Evolutionary conservation across 2,329 filamentous ascomycete genomes (phyloP).

Genomic region (Myriangium duriaei): DNA sequence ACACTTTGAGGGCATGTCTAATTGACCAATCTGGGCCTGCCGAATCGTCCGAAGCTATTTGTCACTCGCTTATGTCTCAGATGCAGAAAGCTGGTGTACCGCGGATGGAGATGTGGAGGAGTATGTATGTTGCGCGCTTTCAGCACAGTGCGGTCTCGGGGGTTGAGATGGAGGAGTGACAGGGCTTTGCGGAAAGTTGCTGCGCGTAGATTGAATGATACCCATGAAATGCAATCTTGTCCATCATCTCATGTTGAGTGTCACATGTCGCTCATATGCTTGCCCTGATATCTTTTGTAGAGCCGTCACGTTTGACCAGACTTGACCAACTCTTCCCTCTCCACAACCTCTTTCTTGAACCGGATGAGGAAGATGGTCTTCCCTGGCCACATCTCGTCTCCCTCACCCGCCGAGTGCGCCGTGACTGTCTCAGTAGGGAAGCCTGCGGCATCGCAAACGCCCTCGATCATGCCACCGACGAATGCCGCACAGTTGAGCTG

Average conservation of each 20-base stretch:
- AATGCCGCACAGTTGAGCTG: slow-evolving; percentile 94
- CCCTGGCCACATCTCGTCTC: slow-evolving; percentile 72
- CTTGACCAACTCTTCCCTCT: slow-evolving; percentile 56
- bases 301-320: slow-evolving; percentile 13
- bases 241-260: too few relatives aligned
- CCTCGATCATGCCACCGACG: slow-evolving; percentile 89
- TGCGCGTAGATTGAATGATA: too few relatives aligned
- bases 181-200: too few relatives aligned
- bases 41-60: background rate
- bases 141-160: too few relatives aligned
- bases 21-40: slow-evolving; percentile 2
- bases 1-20: slow-evolving; percentile 10
- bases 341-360: slow-evolving; percentile 81
- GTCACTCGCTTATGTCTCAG: background rate
- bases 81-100: background rate
- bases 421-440: slow-evolving; percentile 75
- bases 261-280: too few relatives aligned
- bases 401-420: slow-evolving; percentile 55
- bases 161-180: too few relatives aligned
- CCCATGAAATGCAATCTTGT: too few relatives aligned
- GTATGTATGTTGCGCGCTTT: background rate
- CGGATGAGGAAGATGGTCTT: slow-evolving; percentile 93
- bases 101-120: background rate
- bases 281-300: too few relatives aligned
- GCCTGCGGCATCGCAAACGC: slow-evolving; percentile 83